Evolutionary conservation across 495 filamentous ascomycete species (phyloP).

Genomic region (Penicillium ucsense): DNA sequence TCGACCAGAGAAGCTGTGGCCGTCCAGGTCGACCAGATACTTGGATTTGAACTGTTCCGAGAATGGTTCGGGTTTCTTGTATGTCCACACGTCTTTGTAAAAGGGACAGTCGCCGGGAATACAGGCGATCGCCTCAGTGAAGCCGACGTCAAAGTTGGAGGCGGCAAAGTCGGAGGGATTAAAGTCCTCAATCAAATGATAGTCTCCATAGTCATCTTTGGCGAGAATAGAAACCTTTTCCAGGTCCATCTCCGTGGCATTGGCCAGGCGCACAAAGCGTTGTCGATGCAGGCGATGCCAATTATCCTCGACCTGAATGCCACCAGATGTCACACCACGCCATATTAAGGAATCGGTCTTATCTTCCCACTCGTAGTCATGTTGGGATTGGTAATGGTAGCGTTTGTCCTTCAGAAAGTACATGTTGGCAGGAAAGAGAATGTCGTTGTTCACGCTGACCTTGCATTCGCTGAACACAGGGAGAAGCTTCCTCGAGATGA

Average conservation of each 20-base stretch:
- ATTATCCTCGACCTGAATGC: conserved; percentile 17
- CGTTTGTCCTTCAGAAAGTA: conserved; percentile 62
- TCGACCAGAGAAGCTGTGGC: conserved; percentile 62
- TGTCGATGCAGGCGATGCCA: conserved; percentile 39
- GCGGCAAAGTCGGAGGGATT: conserved; percentile 16
- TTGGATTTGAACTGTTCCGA: conserved; percentile 52
- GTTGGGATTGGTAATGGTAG: conserved; percentile 41
- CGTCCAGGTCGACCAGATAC: conserved; percentile 59
- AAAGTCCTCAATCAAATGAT: conserved; percentile 19
- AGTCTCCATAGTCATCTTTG: conserved; percentile 12
- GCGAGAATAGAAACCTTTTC: conserved; percentile 13
- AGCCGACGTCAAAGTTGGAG: conserved; percentile 35
- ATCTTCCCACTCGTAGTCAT: conserved; percentile 32
- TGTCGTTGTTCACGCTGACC: conserved; percentile 66
- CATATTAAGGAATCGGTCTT: conserved; percentile 37
- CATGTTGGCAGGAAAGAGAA: conserved; percentile 69
- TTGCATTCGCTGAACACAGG: conserved; percentile 73
- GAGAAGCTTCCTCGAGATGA: conserved; percentile 38
- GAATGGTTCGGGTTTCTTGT: conserved; percentile 17
- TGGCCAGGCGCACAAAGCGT: conserved; percentile 41
- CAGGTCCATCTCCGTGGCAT: conserved; percentile 45
- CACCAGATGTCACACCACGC: conserved; percentile 42
- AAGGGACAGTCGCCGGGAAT: conserved; percentile 30
- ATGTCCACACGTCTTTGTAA: conserved; percentile 23
- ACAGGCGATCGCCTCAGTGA: conserved; percentile 29